These are phyloP conservation scores for Eremochloa ophiuroides DNA, from an alignment of 176 grass and related monocot species.

Conservation along the genomic window DNA sequence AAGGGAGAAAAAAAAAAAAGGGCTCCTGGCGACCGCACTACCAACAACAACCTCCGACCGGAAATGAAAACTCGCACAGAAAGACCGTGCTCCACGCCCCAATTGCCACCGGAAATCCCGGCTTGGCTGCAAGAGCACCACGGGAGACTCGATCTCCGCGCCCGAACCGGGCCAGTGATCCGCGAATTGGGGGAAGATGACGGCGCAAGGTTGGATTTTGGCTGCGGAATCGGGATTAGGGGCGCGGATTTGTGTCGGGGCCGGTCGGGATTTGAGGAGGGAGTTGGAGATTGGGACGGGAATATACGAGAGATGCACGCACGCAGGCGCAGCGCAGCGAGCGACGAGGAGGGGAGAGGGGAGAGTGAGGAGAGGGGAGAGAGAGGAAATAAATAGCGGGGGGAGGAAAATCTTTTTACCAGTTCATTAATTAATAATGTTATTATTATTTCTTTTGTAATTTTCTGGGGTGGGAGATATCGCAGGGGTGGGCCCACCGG, in stretches of 20 bases:
- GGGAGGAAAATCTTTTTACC: not conserved
- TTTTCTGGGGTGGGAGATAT: constrained; percentile 2
- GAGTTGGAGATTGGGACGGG: constrained; percentile 36
- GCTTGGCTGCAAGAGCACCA: constrained; percentile 9
- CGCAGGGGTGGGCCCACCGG: not conserved
- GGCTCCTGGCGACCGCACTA: not conserved
- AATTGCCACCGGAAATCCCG: constrained; percentile 8
- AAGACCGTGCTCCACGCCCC: not conserved
- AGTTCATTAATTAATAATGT: not conserved
- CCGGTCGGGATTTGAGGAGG: constrained; percentile 32
- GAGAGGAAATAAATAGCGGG: constrained; percentile 27
- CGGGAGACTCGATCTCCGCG: constrained; percentile 6
- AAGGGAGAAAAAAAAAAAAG: not conserved
- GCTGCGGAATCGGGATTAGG: constrained; percentile 4
- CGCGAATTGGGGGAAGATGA: not conserved
- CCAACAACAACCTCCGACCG: not conserved
- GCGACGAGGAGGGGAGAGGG: not conserved
- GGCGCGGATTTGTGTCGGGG: constrained; percentile 22
- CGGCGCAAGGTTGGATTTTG: constrained; percentile 22
- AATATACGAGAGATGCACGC: constrained; percentile 49
- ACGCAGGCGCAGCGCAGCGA: not conserved
- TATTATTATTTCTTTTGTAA: not conserved
- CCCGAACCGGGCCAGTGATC: constrained; percentile 7
- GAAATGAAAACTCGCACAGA: not conserved
- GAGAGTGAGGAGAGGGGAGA: not conserved